phyloP scores from a whole-genome alignment of 345 rosid genomes.

The Salix brachista region DNA sequence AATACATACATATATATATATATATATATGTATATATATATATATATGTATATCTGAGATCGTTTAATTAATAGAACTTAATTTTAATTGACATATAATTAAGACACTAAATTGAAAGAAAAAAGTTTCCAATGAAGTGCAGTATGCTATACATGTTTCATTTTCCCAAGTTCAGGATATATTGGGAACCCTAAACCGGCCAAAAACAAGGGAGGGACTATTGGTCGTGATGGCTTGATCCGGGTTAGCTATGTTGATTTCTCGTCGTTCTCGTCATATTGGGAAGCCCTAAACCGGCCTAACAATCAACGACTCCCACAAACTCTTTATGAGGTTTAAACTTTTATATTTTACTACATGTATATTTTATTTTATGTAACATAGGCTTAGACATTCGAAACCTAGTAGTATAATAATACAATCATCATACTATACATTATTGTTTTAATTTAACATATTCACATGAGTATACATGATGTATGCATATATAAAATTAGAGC shows the following conservation, averaged over 20 bases:
- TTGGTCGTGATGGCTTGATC: constrained; percentile 45
- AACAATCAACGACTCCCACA: constrained; percentile 1
- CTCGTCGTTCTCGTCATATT: constrained; percentile 25
- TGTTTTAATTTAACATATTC: background rate
- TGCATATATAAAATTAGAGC: background rate
- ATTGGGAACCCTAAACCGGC: too few relatives aligned
- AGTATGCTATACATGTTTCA: too few relatives aligned
- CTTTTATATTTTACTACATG: background rate
- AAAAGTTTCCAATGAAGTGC: too few relatives aligned
- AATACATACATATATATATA: too few relatives aligned
- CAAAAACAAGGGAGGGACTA: background rate
- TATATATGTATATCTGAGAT: too few relatives aligned
- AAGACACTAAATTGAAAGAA: too few relatives aligned
- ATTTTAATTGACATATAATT: too few relatives aligned
- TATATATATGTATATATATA: too few relatives aligned
- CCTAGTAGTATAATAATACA: background rate
- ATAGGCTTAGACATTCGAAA: background rate
- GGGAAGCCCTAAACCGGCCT: constrained; percentile 21
- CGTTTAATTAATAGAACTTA: too few relatives aligned
- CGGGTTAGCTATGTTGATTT: constrained; percentile 28
- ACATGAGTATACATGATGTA: background rate
- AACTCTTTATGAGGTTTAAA: background rate
- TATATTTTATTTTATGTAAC: background rate
- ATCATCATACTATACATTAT: background rate
- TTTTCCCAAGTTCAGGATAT: too few relatives aligned